Evolutionary conservation across 2,329 filamentous ascomycete genomes (phyloP).

Genomic region (Pyrenophora teres): DNA sequence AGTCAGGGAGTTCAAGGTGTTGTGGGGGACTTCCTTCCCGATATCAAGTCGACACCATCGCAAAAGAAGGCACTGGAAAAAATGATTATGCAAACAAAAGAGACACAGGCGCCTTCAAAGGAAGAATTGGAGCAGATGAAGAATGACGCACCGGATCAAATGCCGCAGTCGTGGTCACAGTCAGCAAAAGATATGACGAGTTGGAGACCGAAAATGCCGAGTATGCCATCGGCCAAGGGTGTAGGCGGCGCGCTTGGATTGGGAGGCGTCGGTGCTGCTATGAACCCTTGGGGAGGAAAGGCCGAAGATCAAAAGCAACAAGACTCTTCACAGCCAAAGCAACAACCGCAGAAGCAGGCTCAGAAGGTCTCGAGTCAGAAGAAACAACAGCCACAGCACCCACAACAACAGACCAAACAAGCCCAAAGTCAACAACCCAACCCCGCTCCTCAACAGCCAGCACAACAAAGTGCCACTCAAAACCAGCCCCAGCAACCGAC

Average conservation of each 20-base stretch:
- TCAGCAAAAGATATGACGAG: slow-evolving; percentile 41
- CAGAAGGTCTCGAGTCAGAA: too few relatives aligned
- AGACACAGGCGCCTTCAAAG: slow-evolving; percentile 38
- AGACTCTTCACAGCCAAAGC: too few relatives aligned
- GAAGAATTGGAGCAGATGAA: slow-evolving; percentile 45
- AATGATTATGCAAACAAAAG: slow-evolving; percentile 45
- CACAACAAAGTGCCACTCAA: slow-evolving; percentile 23
- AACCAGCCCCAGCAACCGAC: slow-evolving; percentile 4
- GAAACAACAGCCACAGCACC: slow-evolving; percentile 5
- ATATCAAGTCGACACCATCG: slow-evolving; percentile 41
- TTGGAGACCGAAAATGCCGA: slow-evolving; percentile 34
- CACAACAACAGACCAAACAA: neutral
- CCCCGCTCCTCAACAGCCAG: slow-evolving; percentile 12
- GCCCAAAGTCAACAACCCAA: slow-evolving; percentile 5
- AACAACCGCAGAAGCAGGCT: slow-evolving; percentile 4
- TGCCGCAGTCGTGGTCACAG: slow-evolving; percentile 42
- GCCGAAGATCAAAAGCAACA: slow-evolving; percentile 7
- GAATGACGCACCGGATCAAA: slow-evolving; percentile 38
- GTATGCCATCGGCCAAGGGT: slow-evolving; percentile 32
- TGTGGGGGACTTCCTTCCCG: slow-evolving; percentile 41
- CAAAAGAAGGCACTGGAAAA: slow-evolving; percentile 46
- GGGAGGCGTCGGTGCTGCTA: slow-evolving; percentile 17
- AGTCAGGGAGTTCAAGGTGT: slow-evolving; percentile 41
- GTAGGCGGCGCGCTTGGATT: slow-evolving; percentile 31
- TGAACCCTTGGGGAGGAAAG: slow-evolving; percentile 16